Evolutionary conservation across 1,284 basidiomycete species (phyloP), one percentile per base, ranked within the genome.

Genomic region (Termitomyces sp.): DNA sequence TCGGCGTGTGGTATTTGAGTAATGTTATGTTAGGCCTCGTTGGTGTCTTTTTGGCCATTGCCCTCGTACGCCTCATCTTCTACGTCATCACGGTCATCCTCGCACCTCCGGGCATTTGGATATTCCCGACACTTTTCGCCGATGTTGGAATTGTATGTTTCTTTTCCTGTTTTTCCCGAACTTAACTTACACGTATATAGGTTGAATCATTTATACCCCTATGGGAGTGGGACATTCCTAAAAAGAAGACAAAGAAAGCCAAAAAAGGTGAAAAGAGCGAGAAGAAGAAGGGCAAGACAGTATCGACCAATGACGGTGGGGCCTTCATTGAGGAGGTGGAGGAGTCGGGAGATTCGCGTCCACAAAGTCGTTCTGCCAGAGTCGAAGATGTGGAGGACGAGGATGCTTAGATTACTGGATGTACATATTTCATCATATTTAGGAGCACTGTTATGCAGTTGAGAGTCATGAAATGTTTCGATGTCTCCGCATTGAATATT

Each of bases 41-140:
- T 57, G 95, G 86, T 31, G 73, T 93, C 58, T 96, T 99, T 76
- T 94, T 99, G 67, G 93, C 73, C 5, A 83, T 98, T 60, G 94
- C 95, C 5, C 87, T 99, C 62, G 78, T 99, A 58, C 82, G 97
- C 45, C 78, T 99, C 58, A 92, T 99, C 65, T 89, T 98, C 71
- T 99, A 94, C 75, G 82, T 94, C 69, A 84, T 96, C 65, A 95
- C 96, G n/a, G 72, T 95, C 62, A 73, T 99, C 62, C 83, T 85
- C 47, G 86, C 84, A 30, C 84, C 87, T 55, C 94, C 94, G 15
- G 97, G 96, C 34, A 97, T 99, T 58, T 99, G 96, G 96, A 90
- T 99, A 76, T 99, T 98, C 80, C 96, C 97, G 0, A 92, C 98
- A 68, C 76, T 99, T 45, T 99, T 99, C 65, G 96, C 96, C 33